A percentile compares a stretch with the other conserved stretches of the same genome.
Conservation (phyloP, 202 grass and related monocot genomes). For the Eragrostis tef region DNA sequence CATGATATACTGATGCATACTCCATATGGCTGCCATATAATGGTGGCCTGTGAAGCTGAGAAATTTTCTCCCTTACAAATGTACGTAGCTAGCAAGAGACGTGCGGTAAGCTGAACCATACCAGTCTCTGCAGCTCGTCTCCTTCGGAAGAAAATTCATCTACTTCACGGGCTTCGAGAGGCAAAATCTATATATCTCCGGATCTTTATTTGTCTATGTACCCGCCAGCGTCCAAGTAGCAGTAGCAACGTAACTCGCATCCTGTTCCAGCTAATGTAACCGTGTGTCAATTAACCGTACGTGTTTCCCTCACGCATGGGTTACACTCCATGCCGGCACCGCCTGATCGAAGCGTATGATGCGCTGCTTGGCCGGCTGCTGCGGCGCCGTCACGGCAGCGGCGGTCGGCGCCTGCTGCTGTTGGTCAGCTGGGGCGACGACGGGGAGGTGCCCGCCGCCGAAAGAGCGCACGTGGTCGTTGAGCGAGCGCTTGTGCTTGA, state of each 20-base stretch:
- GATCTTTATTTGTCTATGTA: conserved; percentile 41
- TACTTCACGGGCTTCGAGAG: conserved; percentile 62
- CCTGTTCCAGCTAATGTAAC: neutral
- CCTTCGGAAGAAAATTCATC: conserved; percentile 76
- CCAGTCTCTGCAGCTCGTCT: conserved; percentile 20
- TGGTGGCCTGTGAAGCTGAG: conserved; percentile 69
- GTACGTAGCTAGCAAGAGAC: neutral
- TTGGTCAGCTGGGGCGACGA: neutral
- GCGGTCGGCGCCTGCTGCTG: neutral
- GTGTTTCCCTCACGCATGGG: neutral
- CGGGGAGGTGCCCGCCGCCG: conserved; percentile 61
- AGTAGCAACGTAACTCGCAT: neutral
- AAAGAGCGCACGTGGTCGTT: conserved; percentile 91
- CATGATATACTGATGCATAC: conserved; percentile 4
- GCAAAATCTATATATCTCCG: conserved; percentile 25
- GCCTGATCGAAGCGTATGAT: conserved; percentile 69
- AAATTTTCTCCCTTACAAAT: conserved; percentile 74
- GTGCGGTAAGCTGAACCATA: conserved; percentile 4
- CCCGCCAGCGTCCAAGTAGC: neutral
- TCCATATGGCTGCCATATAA: conserved; percentile 32
- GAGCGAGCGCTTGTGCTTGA: conserved; percentile 95
- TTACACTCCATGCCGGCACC: conserved; percentile 14
- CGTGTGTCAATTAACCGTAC: conserved; percentile 3
- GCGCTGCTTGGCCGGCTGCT: conserved; percentile 32
- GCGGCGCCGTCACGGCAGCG: neutral